Evolutionary conservation across 2,329 filamentous ascomycete species (phyloP).

Genomic region (Aspergillus terreus): DNA sequence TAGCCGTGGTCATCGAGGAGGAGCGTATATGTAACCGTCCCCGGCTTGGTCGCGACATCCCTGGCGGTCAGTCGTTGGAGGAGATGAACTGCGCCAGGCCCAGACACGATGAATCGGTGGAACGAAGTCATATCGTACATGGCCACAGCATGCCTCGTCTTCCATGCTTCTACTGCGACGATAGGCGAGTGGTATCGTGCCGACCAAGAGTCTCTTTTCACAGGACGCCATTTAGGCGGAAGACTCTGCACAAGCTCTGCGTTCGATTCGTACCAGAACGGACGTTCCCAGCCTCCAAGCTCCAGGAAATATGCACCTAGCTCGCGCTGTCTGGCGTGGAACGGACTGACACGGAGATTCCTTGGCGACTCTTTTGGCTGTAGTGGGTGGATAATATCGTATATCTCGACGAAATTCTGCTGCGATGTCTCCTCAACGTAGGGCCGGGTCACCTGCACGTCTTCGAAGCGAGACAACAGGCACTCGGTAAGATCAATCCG

Average conservation of each 20-base stretch:
- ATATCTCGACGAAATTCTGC: conserved; percentile 62
- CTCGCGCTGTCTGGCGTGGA: conserved; percentile 52
- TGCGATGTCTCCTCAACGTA: conserved; percentile 59
- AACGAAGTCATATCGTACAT: conserved; percentile 63
- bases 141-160: conserved; percentile 59
- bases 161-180: conserved; percentile 60
- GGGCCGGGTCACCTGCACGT: conserved; percentile 53
- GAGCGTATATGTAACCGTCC: conserved; percentile 54
- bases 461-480: conserved; percentile 59
- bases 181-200: conserved; percentile 56
- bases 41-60: conserved; percentile 43
- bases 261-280: conserved; percentile 61
- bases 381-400: conserved; percentile 61
- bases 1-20: conserved; percentile 53
- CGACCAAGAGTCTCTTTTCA: conserved; percentile 58
- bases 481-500: conserved; percentile 57
- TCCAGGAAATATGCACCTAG: conserved; percentile 54
- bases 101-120: conserved; percentile 55
- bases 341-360: conserved; percentile 57
- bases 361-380: conserved; percentile 57
- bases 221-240: conserved; percentile 53
- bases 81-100: conserved; percentile 54
- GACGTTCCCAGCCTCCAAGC: conserved; percentile 60
- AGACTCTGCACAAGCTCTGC: conserved; percentile 48
- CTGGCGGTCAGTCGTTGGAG: conserved; percentile 47